Conservation (phyloP, 2,329 filamentous ascomycete species). For the Sporothrix brasiliensis region DNA sequence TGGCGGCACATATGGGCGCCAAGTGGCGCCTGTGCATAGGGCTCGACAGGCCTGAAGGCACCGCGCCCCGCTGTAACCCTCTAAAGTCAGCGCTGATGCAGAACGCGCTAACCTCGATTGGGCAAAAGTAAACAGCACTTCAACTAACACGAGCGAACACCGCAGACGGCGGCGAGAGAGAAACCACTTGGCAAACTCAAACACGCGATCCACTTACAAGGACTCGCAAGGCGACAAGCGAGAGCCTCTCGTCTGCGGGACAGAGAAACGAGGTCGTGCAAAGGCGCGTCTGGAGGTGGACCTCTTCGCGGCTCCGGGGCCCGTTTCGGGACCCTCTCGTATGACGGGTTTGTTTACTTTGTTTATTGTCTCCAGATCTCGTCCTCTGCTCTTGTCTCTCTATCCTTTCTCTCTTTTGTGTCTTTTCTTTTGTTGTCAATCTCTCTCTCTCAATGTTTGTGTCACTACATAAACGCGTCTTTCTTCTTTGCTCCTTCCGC, state of each 20-base stretch:
- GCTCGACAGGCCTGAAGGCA: neutral
- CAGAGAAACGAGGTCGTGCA: neutral
- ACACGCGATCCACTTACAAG: constrained; percentile 2
- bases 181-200: neutral
- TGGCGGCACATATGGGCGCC: constrained; percentile 3
- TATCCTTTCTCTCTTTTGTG: neutral
- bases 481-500: neutral
- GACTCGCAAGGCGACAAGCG: neutral
- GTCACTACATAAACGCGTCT: constrained; percentile 14
- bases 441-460: neutral
- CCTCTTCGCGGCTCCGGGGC: neutral
- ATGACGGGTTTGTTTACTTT: constrained; percentile 14
- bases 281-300: constrained; percentile 15
- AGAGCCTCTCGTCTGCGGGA: constrained; percentile 1
- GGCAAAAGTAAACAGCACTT: constrained; percentile 34
- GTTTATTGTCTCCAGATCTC: neutral
- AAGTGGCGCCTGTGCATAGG: neutral
- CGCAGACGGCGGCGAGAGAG: neutral
- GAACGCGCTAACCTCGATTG: constrained; percentile 30
- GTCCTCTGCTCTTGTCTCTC: neutral
- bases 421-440: neutral
- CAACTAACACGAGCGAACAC: too few relatives aligned
- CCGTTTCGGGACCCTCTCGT: neutral
- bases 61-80: constrained; percentile 9
- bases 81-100: neutral